Evolutionary conservation across 371 early-diverging fungal species (phyloP), one percentile per base, ranked within the genome.

Genomic region (Thermomucor indicae-seudaticae): DNA sequence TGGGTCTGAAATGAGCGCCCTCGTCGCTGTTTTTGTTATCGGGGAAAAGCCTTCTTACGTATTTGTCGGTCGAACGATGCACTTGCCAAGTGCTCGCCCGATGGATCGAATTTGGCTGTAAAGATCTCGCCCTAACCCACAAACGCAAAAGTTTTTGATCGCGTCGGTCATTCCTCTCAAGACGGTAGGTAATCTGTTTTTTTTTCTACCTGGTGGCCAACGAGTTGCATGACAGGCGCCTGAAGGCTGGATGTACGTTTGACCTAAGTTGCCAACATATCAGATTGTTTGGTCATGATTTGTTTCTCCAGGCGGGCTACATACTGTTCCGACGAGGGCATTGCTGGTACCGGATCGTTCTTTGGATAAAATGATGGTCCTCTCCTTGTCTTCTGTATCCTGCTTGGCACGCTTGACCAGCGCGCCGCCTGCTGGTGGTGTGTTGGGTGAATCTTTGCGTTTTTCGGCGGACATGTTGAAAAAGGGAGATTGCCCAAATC

Each of bases 181-280:
- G n/a, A n/a, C n/a, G n/a, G n/a, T n/a, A n/a, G 11, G 22, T 31
- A 35, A 8, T 17, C n/a, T 8, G 19, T 41, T 41, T 39, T 35
- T 28, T 46, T 12, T 16, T 54, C 41, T 69, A 80, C 83, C 53
- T 72, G 65, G 58, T 93, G 93, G 0, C 95, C 95, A 12, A 79
- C 77, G 23, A 95, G 64, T 35, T 83, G 86, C 88, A 95, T 91
- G 25, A 92, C 94, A 23, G 96, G 95, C 6, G 89, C 90, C 59
- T 83, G 80, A 49, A 97, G 75, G 5, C 82, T 81, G 1, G 95
- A 95, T 2, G 93, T 91, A 27, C 97, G 81, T 57, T 83, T 85
- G 20, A 86, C 78, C 79, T 87, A 70, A 7, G 23, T 22, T 19
- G 22, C 23, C n/a, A 25, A 42, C 14, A 17, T 44, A 29, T 32